A percentile compares a stretch with the other conserved stretches of the same genome.
Conservation (phyloP, 2,329 filamentous ascomycete species). For the Fusarium albosuccineum region DNA sequence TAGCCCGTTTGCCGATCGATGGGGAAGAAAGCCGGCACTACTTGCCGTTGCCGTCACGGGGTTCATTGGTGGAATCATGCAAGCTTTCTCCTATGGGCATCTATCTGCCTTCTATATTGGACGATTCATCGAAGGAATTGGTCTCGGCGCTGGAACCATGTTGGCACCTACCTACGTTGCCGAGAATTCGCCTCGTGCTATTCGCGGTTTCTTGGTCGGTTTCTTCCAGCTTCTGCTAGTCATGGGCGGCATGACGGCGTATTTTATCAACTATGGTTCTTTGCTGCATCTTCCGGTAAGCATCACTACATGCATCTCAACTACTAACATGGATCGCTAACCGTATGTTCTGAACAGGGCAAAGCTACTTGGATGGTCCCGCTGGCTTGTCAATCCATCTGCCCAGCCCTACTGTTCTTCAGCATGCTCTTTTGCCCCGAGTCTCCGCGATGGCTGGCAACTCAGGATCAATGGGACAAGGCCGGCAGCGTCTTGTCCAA, state of each 20-base stretch:
- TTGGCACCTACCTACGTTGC: conserved; percentile 72
- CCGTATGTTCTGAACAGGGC: background rate
- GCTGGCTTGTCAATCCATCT: conserved; percentile 66
- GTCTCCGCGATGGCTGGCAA: conserved; percentile 69
- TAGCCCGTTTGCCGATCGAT: conserved; percentile 46
- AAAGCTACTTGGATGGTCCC: conserved; percentile 58
- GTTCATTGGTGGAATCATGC: conserved; percentile 49
- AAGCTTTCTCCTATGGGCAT: conserved; percentile 49
- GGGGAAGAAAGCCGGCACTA: conserved; percentile 50
- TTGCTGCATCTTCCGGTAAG: conserved; percentile 53
- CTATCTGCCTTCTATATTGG: conserved; percentile 49
- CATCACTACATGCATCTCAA: conserved; percentile 29
- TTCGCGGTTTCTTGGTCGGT: conserved; percentile 70
- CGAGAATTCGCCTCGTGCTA: conserved; percentile 70
- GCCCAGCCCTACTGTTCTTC: conserved; percentile 64
- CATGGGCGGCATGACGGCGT: conserved; percentile 64
- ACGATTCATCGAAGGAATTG: conserved; percentile 65
- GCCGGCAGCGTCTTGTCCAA: conserved; percentile 34
- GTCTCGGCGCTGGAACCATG: conserved; percentile 65
- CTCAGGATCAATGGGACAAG: conserved; percentile 68
- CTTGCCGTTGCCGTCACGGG: conserved; percentile 46
- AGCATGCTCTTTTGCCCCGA: conserved; percentile 70
- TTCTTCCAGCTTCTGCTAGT: conserved; percentile 72
- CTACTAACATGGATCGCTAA: background rate
- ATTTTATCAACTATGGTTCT: conserved; percentile 67